phyloP scores from a whole-genome alignment of 2,329 filamentous ascomycete species.

The Pezicula carpinea region DNA sequence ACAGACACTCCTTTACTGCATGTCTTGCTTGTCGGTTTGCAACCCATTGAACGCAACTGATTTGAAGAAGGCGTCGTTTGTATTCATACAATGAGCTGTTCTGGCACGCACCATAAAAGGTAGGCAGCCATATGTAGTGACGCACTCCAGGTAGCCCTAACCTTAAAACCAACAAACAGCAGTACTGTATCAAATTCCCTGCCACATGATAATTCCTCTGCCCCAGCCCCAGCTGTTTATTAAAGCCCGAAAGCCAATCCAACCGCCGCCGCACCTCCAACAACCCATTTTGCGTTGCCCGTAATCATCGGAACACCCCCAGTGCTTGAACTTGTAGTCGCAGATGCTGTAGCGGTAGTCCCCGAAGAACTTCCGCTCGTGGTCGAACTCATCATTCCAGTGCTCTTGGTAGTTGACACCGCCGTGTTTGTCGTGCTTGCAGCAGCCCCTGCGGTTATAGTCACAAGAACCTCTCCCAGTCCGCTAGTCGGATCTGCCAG shows the following conservation, averaged over 20 bases:
- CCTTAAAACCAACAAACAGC: no score
- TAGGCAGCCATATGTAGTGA: no score
- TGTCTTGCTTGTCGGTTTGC: no score
- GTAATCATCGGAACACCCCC: slow-evolving; percentile 21
- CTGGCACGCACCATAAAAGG: no score
- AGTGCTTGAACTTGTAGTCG: slow-evolving; percentile 7
- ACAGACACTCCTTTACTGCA: no score
- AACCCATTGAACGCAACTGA: no score
- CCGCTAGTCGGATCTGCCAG: background rate
- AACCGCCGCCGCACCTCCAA: slow-evolving; percentile 20
- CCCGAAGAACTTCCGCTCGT: background rate
- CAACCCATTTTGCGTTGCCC: slow-evolving; percentile 18
- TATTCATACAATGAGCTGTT: no score
- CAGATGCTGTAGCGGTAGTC: slow-evolving; percentile 1
- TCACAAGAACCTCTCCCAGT: slow-evolving; percentile 8
- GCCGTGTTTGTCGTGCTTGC: slow-evolving; percentile 5
- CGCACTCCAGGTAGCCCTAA: no score
- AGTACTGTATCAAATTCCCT: no score
- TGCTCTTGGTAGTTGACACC: slow-evolving; percentile 5
- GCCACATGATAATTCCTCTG: background rate
- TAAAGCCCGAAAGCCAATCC: slow-evolving; percentile 4
- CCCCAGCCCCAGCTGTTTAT: background rate
- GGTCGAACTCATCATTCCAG: background rate
- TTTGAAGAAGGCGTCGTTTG: no score
- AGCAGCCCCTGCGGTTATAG: slow-evolving; percentile 15